Evolutionary conservation across 352 stramenopile species (phyloP).

Genomic region (Phytopythium chamaehyphon): DNA sequence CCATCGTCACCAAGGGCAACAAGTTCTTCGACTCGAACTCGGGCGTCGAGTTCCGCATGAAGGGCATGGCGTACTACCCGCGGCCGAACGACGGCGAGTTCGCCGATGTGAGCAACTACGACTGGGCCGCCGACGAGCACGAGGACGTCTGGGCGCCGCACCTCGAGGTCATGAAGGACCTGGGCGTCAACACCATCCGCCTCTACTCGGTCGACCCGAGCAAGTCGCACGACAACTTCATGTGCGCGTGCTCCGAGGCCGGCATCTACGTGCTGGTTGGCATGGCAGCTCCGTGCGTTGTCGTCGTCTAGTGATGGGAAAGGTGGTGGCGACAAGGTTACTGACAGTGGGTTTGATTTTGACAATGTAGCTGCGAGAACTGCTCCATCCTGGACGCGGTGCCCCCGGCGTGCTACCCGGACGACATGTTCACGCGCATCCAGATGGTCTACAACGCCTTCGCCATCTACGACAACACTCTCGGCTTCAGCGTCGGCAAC

Average conservation of each 20-base stretch:
- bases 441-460: slow-evolving; percentile 72
- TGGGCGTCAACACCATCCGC: slow-evolving; percentile 63
- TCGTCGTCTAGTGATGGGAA: too few species aligned
- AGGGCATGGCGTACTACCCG: slow-evolving; percentile 70
- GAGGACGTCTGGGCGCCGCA: slow-evolving; percentile 47
- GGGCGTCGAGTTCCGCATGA: slow-evolving; percentile 61
- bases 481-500: slow-evolving; percentile 64
- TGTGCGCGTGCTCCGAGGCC: slow-evolving; percentile 58
- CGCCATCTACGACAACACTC: slow-evolving; percentile 67
- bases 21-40: slow-evolving; percentile 81
- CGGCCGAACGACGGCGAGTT: slow-evolving; percentile 57
- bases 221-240: slow-evolving; percentile 71
- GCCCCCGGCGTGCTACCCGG: slow-evolving; percentile 44
- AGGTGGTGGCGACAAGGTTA: not conserved
- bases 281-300: slow-evolving; percentile 44
- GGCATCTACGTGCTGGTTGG: slow-evolving; percentile 75
- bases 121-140: slow-evolving; percentile 62
- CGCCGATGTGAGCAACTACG: slow-evolving; percentile 46
- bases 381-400: slow-evolving; percentile 40
- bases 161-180: slow-evolving; percentile 43
- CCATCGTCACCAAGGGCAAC: slow-evolving; percentile 62
- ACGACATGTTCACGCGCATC: slow-evolving; percentile 45
- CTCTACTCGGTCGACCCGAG: slow-evolving; percentile 63
- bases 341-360: not conserved
- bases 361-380: slow-evolving; percentile 38